phyloP scores from a whole-genome alignment of 257 asterid species.

The Jaltomata sinuosa region DNA sequence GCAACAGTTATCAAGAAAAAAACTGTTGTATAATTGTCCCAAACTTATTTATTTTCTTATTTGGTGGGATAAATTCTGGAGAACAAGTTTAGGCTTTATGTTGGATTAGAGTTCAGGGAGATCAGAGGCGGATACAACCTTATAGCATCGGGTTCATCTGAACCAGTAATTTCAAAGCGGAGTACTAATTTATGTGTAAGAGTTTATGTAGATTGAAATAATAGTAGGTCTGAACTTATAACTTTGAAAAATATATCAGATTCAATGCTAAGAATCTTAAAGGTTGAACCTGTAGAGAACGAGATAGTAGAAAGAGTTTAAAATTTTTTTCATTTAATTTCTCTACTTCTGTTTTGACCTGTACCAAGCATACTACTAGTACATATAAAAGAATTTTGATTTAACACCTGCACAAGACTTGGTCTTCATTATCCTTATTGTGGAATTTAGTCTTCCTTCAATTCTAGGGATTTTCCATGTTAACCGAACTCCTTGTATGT shows the following conservation, averaged over 20 bases:
- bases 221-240: neutral
- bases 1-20: too few species aligned
- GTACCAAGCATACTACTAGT: neutral
- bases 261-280: neutral
- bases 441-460: neutral
- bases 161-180: neutral
- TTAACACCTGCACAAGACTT: neutral
- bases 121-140: neutral
- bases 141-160: neutral
- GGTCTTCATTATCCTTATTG: neutral
- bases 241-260: neutral
- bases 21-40: neutral
- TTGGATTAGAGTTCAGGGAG: neutral
- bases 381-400: neutral
- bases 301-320: neutral
- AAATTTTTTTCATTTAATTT: neutral
- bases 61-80: neutral
- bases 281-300: neutral
- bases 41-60: neutral
- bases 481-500: neutral
- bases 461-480: neutral
- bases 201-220: neutral
- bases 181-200: neutral
- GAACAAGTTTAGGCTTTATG: neutral
- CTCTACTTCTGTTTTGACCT: neutral